These are phyloP conservation scores for Scopulariopsis brevicaulis DNA, from an alignment of 2,329 filamentous ascomycete species.

Conservation along the genomic window DNA sequence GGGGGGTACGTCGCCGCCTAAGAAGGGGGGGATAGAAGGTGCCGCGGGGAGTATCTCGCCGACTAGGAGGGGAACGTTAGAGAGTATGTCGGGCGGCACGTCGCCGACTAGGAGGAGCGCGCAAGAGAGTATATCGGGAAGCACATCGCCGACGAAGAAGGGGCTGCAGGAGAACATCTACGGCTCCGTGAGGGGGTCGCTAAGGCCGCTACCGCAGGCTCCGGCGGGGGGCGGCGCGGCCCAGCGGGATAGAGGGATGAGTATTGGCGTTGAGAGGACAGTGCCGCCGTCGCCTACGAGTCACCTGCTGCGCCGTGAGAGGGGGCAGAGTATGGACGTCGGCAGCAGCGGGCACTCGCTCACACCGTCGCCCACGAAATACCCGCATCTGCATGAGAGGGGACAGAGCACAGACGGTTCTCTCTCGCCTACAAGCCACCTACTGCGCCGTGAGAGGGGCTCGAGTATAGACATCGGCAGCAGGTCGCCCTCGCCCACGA, in stretches of 20 bases:
- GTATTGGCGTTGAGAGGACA: not conserved
- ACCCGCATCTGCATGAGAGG: not conserved
- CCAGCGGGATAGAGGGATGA: not conserved
- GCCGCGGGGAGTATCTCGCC: constrained; percentile 21
- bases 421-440: constrained; percentile 11
- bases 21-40: constrained; percentile 13
- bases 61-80: constrained; percentile 22
- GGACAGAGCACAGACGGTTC: not conserved
- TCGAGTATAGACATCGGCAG: constrained; percentile 50
- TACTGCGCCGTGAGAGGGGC: constrained; percentile 38
- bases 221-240: constrained; percentile 27
- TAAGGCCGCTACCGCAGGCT: constrained; percentile 62
- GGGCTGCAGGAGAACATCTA: constrained; percentile 49
- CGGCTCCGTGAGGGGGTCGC: constrained; percentile 60
- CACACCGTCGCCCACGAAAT: not conserved
- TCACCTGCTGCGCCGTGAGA: constrained; percentile 28
- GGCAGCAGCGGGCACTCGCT: constrained; percentile 13
- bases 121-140: constrained; percentile 26
- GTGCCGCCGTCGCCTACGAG: constrained; percentile 9
- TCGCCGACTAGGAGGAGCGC: constrained; percentile 13
- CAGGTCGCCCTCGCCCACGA: constrained; percentile 23
- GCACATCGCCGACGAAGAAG: constrained; percentile 13
- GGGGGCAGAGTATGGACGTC: constrained; percentile 55
- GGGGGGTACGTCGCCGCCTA: constrained; percentile 23
- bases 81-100: constrained; percentile 27